These are phyloP conservation scores for Pistacia vera DNA, from an alignment of 345 rosid genomes.

Conservation along the genomic window DNA sequence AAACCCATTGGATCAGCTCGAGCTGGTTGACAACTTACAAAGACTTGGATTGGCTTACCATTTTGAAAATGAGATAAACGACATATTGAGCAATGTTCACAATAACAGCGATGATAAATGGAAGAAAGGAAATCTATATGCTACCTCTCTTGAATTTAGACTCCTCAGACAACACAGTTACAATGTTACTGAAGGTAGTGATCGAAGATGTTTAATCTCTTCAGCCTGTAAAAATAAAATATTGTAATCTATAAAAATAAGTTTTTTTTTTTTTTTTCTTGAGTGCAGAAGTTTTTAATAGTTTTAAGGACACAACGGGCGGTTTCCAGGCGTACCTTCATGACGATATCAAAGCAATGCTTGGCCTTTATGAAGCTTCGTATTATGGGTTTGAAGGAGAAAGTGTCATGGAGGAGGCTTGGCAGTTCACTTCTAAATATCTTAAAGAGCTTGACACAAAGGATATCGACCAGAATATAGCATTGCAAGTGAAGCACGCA, in stretches of 20 bases:
- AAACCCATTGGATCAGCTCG: background rate
- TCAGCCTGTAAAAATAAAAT: no score
- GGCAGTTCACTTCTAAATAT: conserved; percentile 12
- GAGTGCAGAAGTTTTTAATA: conserved; percentile 15
- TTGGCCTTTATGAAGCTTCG: conserved; percentile 25
- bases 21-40: conserved; percentile 14
- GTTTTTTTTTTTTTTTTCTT: no score
- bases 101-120: background rate
- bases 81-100: background rate
- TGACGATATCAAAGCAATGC: conserved; percentile 12
- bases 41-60: conserved; percentile 22
- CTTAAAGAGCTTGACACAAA: background rate
- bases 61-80: conserved; percentile 4
- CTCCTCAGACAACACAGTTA: conserved; percentile 7
- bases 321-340: conserved; percentile 6
- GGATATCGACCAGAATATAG: no score
- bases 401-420: conserved; percentile 16
- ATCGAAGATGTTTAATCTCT: no score
- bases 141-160: conserved; percentile 11
- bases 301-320: conserved; percentile 8
- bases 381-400: conserved; percentile 17
- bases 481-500: conserved; percentile 10
- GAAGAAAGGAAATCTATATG: conserved; percentile 6
- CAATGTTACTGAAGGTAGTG: conserved; percentile 3
- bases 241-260: no score